phyloP scores from a whole-genome alignment of 2,329 filamentous ascomycete species.

The Botrytis porri region DNA sequence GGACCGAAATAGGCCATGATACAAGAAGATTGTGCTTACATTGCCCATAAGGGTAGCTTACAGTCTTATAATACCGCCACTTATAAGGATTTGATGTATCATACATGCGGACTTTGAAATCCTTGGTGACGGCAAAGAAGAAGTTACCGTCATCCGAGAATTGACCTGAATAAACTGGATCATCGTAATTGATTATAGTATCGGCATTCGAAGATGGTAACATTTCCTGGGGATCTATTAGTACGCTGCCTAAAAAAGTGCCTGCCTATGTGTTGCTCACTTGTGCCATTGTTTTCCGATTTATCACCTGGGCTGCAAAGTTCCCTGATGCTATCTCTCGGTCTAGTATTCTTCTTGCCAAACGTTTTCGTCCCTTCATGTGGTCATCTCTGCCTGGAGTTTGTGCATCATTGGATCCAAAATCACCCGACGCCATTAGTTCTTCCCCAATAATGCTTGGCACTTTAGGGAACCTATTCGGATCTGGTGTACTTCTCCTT shows the following conservation, averaged over 20 bases:
- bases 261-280: slow-evolving; percentile 41
- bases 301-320: slow-evolving; percentile 57
- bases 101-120: slow-evolving; percentile 95
- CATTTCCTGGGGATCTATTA: slow-evolving; percentile 53
- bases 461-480: slow-evolving; percentile 72
- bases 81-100: slow-evolving; percentile 93
- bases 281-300: slow-evolving; percentile 65
- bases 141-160: slow-evolving; percentile 98
- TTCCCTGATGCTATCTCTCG: slow-evolving; percentile 74
- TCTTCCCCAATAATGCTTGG: slow-evolving; percentile 73
- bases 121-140: slow-evolving; percentile 88
- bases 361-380: slow-evolving; percentile 46
- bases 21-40: slow-evolving; percentile 7
- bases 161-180: slow-evolving; percentile 88
- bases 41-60: slow-evolving; percentile 77
- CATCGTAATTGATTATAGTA: slow-evolving; percentile 82
- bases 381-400: slow-evolving; percentile 34
- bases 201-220: slow-evolving; percentile 77
- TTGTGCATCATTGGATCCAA: slow-evolving; percentile 65
- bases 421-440: slow-evolving; percentile 78
- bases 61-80: slow-evolving; percentile 95
- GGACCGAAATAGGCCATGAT: neutral
- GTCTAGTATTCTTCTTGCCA: slow-evolving; percentile 71
- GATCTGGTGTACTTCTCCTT: slow-evolving; percentile 46
- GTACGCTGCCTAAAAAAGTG: neutral